Evolutionary conservation across 495 filamentous ascomycete species (phyloP), one percentile per base, ranked within the genome.

Genomic region (Penicillium mononematosum): DNA sequence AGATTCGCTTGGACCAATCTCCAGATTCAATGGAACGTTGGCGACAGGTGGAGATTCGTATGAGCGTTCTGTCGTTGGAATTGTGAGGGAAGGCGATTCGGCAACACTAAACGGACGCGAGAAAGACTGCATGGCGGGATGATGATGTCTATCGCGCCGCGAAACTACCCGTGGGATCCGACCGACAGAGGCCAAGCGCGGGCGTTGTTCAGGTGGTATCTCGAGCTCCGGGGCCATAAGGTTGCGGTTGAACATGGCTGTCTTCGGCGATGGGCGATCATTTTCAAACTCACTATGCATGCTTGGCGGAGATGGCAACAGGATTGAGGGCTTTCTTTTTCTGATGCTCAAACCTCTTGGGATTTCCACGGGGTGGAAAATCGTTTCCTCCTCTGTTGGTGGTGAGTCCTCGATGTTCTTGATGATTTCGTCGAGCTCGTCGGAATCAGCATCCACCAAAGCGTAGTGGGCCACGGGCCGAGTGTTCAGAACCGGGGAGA

Each of bases 141-240:
- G 82, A 59, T 88, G 85, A 36, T 86, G 82, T 45, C 86, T 82
- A 54, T 87, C 87, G 36, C 83, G 77, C 42, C 78, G 80, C 41
- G 87, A 92, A 36, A 93, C 83, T 11, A 97, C 91, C 61, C 86
- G 86, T 20, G 93, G 93, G 58, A 98, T 98, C 10, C 93, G 87
- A 12, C 92, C 93, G 53, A 98, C 85, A 63, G 91, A 92, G 38
- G 86, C 83, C 27, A 96, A 75, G 45, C 84, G 75, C 44, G 66
- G 69, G 0, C 64, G 75, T 29, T 65, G 53, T 20, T 73, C 60
- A 2, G 68, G 62, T 38, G 52, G 63, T 6, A 34, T 47, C n/a
- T 72, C 55, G 6, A 56, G 47, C 1, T 61, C 64, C 16, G 57
- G 22, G 5, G 41, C 25, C 38, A 61, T 49, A 1, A 62, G 44